Evolutionary conservation across 2,329 filamentous ascomycete species (phyloP), one percentile per base, ranked within the genome.

Genomic region (Alternaria metachromatica): DNA sequence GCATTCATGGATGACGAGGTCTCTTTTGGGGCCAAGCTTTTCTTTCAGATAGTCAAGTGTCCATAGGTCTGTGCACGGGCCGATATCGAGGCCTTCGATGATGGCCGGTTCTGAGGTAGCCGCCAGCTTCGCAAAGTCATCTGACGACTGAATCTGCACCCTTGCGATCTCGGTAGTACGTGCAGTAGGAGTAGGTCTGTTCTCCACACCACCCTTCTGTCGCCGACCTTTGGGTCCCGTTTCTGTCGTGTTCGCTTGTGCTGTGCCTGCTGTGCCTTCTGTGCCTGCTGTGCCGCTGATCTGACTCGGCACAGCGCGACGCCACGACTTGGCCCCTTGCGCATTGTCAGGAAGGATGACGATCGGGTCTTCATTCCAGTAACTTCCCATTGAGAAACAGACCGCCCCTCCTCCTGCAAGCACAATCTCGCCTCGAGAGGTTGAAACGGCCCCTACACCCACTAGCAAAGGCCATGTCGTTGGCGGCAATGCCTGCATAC

Each of bases 301-400:
- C 58, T 68, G 66, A 60, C 28, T 55, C 50, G 61, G 54, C 30
- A 61, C 49, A 21, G 45, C 55, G 58, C 58, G 56, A 61, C 62
- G 63, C 75, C 76, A 76, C 55, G 62, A 25, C 49, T 57, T 68
- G 41, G 59, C 25, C 56, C 67, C 67, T 65, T 65, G 63, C 54
- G 54, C 63, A 60, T 50, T 61, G 37, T 30, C 50, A 46, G 61
- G 55, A 45, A 68, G 68, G 26, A 79, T 70, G 5, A 62, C 65
- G 15, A 78, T 55, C 33, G 65, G 67, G 12, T 71, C 71, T 57
- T 73, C 57, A 53, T 94, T 94, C 92, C 92, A 96, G 73, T 88
- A 94, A 7, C 92, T 92, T 2, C 94, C 94, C 86, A 97, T 97
- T 0, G 92, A 94, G 82, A 97, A 97, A 77, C 93, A 97, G 0